Evolutionary conservation across 2,329 filamentous ascomycete genomes (phyloP).

Genomic region (Hyphodiscus sp.): DNA sequence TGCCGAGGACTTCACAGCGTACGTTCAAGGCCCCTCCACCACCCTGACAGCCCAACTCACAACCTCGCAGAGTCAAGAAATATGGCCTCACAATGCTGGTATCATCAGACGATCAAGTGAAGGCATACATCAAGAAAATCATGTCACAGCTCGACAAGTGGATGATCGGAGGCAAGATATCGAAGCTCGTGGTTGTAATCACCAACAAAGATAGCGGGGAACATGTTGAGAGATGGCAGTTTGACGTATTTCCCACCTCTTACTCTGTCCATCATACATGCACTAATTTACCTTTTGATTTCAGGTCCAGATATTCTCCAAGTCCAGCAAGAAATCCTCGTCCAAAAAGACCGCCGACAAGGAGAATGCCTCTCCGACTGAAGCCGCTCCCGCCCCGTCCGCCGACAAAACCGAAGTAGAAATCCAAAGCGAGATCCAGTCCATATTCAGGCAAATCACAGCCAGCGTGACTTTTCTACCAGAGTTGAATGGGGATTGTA

Average conservation of each 20-base stretch:
- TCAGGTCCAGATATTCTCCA: slow-evolving; percentile 52
- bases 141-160: slow-evolving; percentile 96
- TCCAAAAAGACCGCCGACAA: slow-evolving; percentile 52
- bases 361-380: slow-evolving; percentile 56
- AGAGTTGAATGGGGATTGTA: slow-evolving; percentile 89
- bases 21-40: slow-evolving; percentile 31
- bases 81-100: slow-evolving; percentile 86
- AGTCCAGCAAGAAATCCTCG: slow-evolving; percentile 37
- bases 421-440: slow-evolving; percentile 92
- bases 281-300: slow-evolving; percentile 3
- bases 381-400: slow-evolving; percentile 27
- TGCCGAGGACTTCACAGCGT: slow-evolving; percentile 94
- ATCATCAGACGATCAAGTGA: slow-evolving; percentile 94
- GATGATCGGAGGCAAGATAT: slow-evolving; percentile 97
- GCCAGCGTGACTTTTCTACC: slow-evolving; percentile 95
- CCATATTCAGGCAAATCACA: slow-evolving; percentile 96
- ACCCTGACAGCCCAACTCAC: slow-evolving; percentile 6
- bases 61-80: slow-evolving; percentile 71
- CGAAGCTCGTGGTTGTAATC: slow-evolving; percentile 92
- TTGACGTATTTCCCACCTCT: slow-evolving; percentile 58
- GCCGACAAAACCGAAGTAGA: slow-evolving; percentile 83
- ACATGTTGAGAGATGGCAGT: slow-evolving; percentile 96
- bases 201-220: slow-evolving; percentile 96
- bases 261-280: neutral
- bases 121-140: slow-evolving; percentile 98